Evolutionary conservation across 352 stramenopile species (phyloP), one percentile per base, ranked within the genome.

Genomic region (Phytophthora pini): DNA sequence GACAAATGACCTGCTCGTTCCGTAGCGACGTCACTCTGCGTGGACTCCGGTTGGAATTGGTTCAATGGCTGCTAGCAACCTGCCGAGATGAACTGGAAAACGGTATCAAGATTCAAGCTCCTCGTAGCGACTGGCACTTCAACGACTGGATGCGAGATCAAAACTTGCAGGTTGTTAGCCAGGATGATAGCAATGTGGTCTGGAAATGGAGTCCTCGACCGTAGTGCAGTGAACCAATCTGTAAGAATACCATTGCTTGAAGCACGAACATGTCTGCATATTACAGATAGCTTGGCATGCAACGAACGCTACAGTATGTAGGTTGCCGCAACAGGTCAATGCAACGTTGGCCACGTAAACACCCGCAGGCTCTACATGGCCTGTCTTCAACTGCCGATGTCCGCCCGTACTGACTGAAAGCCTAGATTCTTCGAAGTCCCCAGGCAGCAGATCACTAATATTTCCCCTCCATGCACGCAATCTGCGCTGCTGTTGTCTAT

Each of bases 121-220:
- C 50, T 32, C 56, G 44, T 41, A 15, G 27, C 13, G 56, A 71
- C 56, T 67, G 56, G 56, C 27, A 58, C 57, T 71, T 66, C 12
- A 67, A 67, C 43, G 43, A 71, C 10, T 62, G 63, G 49, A 62
- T 71, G 57, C 57, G 38, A 15, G 22, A 32, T 20, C 56, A 66
- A 60, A 8, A 20, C 41, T 47, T 70, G 48, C 46, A 47, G 24
- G 24, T 49, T 13, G 36, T 57, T n/a, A 47, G 43, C 1, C 62
- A 70, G 20, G 50, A 66, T 20, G 56, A 58, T 32, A 45, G 32
- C 32, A 31, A 32, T 15, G 20, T 56, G 17, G 41, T 43, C 36
- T 65, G 55, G 48, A 34, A 38, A 34, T 70, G 40, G 47, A 51
- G 26, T 40, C 39, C 55, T 59, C 61, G 44, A 40, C 34, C 5